These are phyloP conservation scores for Spathaspora girioi DNA, from an alignment of 805 yeast species.

Conservation along the genomic window DNA sequence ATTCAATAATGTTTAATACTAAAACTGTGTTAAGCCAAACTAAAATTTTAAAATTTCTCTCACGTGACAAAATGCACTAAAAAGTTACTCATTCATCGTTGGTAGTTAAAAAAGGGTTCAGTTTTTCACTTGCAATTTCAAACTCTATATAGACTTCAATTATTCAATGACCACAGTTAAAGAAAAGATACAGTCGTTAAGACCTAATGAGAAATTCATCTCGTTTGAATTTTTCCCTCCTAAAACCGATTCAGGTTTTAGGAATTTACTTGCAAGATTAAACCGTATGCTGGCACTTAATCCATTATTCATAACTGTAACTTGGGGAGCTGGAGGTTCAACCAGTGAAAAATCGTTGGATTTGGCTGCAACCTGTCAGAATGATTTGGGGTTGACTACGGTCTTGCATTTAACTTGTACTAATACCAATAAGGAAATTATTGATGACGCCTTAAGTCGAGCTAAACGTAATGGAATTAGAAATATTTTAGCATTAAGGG, in stretches of 20 bases:
- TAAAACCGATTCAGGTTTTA: conserved; percentile 83
- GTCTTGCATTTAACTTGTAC: conserved; percentile 96
- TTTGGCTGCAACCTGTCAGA: conserved; percentile 72
- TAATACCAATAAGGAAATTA: conserved; percentile 71
- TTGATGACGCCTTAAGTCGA: conserved; percentile 71
- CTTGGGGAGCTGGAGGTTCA: conserved; percentile 99
- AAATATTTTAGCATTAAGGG: conserved; percentile 89
- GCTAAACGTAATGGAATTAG: conserved; percentile 79
- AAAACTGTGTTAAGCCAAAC: background rate
- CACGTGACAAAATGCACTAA: background rate
- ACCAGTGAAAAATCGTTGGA: conserved; percentile 84
- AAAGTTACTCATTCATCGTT: background rate
- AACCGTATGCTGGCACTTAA: conserved; percentile 84
- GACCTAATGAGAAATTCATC: conserved; percentile 57
- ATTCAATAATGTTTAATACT: background rate
- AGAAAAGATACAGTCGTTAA: conserved; percentile 49
- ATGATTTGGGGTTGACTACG: conserved; percentile 77
- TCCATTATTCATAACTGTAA: conserved; percentile 86
- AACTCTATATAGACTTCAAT: background rate
- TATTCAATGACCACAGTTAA: conserved; percentile 31
- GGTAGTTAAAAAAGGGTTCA: background rate
- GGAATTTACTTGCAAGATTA: conserved; percentile 81
- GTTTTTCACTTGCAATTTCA: background rate
- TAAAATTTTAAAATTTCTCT: background rate
- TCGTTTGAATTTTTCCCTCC: conserved; percentile 98